Base-by-base conservation (phyloP, 768 basidiomycete genomes). In the Lentinus tigrinus region DNA sequence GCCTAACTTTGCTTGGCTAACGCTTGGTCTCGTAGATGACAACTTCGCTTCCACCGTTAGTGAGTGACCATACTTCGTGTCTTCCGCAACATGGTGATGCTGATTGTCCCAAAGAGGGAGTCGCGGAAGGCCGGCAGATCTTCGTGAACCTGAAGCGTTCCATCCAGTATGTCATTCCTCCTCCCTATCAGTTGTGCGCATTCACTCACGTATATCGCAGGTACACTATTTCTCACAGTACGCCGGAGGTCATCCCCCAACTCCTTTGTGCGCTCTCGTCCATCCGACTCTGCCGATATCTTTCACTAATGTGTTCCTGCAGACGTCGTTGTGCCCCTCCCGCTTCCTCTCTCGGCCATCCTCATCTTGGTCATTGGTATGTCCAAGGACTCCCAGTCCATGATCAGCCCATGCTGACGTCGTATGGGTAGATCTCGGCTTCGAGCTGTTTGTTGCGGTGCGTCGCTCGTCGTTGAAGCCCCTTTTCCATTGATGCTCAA, bases 11-110 rank as follows among this genome's bases (percentile, higher is more conserved):
- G 6, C 50, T 57, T 40, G 39, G 55, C 36, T 47, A 43, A 34
- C n/a, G 31, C 50, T 10, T 36, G 36, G 8, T 49, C 31, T 47
- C 5, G 6, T 21, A 84, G 84, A 88, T 58, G 87, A 88, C 67
- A 88, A 88, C 64, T 88, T 88, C 63, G 85, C 87, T 4, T 87
- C 85, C 1, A 86, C 84, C 47, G 85, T 88, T 55, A 85, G 82
- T 83, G 58, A 79, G 82, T 83, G 54, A 23, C 0, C 0, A 17
- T 43, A 1, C 7, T n/a, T 19, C 21, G 13, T 23, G 26, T 36
- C 26, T 19, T 19, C 4, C 44, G 8, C 19, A 3, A 10, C 8
- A 23, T 10, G 3, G 21, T n/a, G n/a, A 16, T 26, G 4, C 17
- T 24, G 1, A 39, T 48, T 13, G 21, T 40, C 17, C 19, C 47